Base-by-base conservation (phyloP, 805 yeast genomes). In the Yamadazyma ubonensis region DNA sequence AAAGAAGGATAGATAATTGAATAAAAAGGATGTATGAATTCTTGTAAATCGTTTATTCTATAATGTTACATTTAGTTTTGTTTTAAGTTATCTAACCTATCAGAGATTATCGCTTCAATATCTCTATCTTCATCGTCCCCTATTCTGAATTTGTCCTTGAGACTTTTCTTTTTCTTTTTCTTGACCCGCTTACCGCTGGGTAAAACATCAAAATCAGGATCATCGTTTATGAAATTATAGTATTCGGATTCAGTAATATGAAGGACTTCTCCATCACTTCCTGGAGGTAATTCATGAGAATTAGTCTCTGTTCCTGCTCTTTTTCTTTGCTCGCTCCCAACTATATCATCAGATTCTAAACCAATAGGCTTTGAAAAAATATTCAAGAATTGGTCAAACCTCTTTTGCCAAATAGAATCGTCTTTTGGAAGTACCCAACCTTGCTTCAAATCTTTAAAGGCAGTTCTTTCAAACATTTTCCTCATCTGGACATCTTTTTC, bases 131-230 rank as follows among this genome's bases (percentile, higher is more conserved):
- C 73, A 5, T 51, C 41, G 6, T 37, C 36, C 12, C 36, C 39
- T 19, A 11, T 37, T 15, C 11, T 46, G 21, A 44, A 41, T 20
- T 32, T 39, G 20, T 33, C 21, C 36, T 37, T 28, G 14, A 43
- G 15, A 11, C 48, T 37, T 33, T 48, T 37, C 6, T 11, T 17
- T 29, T 30, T 58, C 54, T 64, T 57, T 9, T 34, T 33, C 63
- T 71, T 74, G 16, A 85, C 67, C 11, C 78, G 61, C 46, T 81
- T 77, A 26, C 95, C 95, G 56, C 90, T 81, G 1, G 95, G 95
- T 42, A 86, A 67, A 33, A 80, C 63, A 48, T 83, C 91, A 31
- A 68, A 71, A 15, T 49, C 43, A 11, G 51, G 45, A 11, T 67
- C 33, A 29, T 29, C 27, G 17, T 30, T 23, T 5, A 22, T 16